Evolutionary conservation across 2,329 filamentous ascomycete species (phyloP), one percentile per base, ranked within the genome.

Genomic region (Teratosphaeria epicoccoides): DNA sequence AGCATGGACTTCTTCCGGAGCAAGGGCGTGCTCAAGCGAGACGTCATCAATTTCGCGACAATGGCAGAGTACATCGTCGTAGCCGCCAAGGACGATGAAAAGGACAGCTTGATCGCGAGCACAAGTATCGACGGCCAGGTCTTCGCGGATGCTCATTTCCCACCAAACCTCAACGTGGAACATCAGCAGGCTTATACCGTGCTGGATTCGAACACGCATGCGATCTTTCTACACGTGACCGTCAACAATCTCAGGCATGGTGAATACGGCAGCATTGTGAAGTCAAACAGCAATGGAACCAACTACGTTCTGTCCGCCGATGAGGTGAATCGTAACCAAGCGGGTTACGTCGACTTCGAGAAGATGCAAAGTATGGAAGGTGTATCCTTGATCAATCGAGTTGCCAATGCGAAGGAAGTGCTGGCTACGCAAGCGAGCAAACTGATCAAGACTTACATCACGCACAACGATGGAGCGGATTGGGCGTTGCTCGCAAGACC

Each of bases 281-380:
- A 97, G 79, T 96, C 89, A 65, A 98, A 98, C 73, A 96, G 89
- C 62, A 97, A 98, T 65, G 93, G 93, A 50, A 98, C 93, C 0
- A 93, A 87, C 1, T 98, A 96, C 63, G 87, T 95, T 11, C 74
- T 95, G 57, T 94, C 87, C 68, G 76, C 93, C 23, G 75, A 80
- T 47, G 81, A 81, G 20, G 88, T 97, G 64, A 96, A 97, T 69
- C 81, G 88, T 60, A 83, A 96, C 64, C 73, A 77, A 11, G 61
- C 67, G 1, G 89, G 84, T 43, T 96, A 84, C 63, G 91, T 95
- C 44, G 93, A 98, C 66, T 98, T 95, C 68, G 93, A 98, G 68
- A 96, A 95, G 73, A 88, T 96, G 75, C 80, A 87, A 46, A 89
- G 89, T 2, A 76, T 98, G 12, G 91, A 98, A 68, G 93, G 93